Evolutionary conservation across 75 land plant species (phyloP), one percentile per base, ranked within the genome.

Genomic region (Chamaecyparis obtusa): DNA sequence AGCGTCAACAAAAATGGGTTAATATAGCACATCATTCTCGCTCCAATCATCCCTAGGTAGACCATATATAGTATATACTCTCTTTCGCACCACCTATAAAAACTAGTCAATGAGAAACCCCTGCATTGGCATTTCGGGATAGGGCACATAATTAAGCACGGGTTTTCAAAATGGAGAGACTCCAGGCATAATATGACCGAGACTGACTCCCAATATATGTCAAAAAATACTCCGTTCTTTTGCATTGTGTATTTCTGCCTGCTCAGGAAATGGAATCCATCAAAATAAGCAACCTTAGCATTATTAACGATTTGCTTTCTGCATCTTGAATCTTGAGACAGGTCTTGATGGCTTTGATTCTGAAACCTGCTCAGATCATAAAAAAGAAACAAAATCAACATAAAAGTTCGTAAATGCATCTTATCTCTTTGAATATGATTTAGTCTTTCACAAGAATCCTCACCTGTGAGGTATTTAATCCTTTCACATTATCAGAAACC

Each of bases 251-350:
- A 33, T 74, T 74, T 74, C 17, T 74, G 76, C 14, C 36, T 81
- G 51, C 83, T 43, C 48, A 44, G 51, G 83, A 81, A 24, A 21
- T 30, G 39, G 3, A 24, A 46, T 46, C 27, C n/a, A 27, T 46
- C 41, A 11, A 81, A 81, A 81, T 0, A 11, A 49, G 24, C 33
- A 51, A 56, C 3, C 41, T 17, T 49, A 82, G 43, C 24, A 84
- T 87, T 71, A 84, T 87, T 71, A 83, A 17, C 88, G 88, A 19
- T 43, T 69, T 11, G 78, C 89, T 79, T 64, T 87, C 87, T 90
- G 89, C 92, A 93, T 89, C 89, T 90, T 93, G 90, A 93, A 93
- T 43, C 91, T 90, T 35, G 94, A 93, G 30, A 93, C 89, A 48
- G 93, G 93, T 67, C 87, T 93, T 57, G 94, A 89, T 3, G 91